Conservation (phyloP, 306 rosid species). For the Cicer yamashitae region DNA sequence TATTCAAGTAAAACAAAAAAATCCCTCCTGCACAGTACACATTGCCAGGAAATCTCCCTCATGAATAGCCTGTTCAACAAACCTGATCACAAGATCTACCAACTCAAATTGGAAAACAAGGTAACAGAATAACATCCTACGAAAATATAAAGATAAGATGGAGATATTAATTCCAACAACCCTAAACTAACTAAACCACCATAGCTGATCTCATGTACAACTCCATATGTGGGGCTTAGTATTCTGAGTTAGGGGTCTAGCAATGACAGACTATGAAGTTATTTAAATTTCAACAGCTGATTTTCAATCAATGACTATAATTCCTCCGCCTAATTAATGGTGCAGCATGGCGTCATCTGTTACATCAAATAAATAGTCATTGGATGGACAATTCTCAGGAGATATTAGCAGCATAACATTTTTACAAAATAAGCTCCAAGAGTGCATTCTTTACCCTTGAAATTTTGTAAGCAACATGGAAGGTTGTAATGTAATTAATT, state of each 20-base stretch:
- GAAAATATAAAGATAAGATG: neutral
- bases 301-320: neutral
- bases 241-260: neutral
- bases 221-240: neutral
- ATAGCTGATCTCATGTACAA: neutral
- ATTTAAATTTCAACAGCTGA: neutral
- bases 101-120: neutral
- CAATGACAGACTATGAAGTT: neutral
- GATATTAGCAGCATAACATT: no score
- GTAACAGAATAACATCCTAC: neutral
- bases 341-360: no score
- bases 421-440: no score
- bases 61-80: neutral
- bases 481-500: neutral
- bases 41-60: no score
- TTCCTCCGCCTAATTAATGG: neutral
- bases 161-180: neutral
- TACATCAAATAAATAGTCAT: no score
- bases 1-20: neutral
- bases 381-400: no score
- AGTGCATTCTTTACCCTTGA: no score
- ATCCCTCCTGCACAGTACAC: no score
- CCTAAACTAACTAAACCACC: no score
- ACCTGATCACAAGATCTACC: neutral
- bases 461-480: neutral